phyloP scores from a whole-genome alignment of 352 stramenopile genomes.

The Aphanomyces stellatus region DNA sequence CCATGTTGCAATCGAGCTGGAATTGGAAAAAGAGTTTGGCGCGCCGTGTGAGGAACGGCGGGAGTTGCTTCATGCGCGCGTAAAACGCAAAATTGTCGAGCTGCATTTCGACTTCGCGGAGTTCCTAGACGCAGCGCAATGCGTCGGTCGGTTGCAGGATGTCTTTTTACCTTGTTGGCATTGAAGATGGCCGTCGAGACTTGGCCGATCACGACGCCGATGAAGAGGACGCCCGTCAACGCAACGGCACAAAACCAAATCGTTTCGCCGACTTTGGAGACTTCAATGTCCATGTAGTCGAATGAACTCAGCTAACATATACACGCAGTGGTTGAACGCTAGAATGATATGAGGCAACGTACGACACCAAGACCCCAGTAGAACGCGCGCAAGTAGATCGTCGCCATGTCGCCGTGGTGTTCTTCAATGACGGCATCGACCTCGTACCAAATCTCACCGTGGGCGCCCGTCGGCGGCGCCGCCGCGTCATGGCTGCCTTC shows the following conservation, averaged over 20 bases:
- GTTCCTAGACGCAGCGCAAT: too few species aligned
- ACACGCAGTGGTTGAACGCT: not conserved
- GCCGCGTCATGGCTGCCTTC: not conserved
- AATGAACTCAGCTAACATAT: constrained; percentile 25
- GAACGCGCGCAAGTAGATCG: constrained; percentile 28
- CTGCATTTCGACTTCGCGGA: constrained; percentile 1
- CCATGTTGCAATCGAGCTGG: constrained; percentile 25
- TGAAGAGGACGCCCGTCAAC: constrained; percentile 27
- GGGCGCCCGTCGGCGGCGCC: not conserved
- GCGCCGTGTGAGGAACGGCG: constrained; percentile 15
- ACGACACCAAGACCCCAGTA: constrained; percentile 29
- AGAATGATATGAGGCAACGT: not conserved
- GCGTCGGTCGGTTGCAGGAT: too few species aligned
- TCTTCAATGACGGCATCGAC: constrained; percentile 61
- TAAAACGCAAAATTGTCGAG: constrained; percentile 13
- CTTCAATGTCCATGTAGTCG: constrained; percentile 33
- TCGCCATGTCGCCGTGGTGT: constrained; percentile 29
- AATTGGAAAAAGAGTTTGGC: constrained; percentile 22
- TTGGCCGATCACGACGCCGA: constrained; percentile 32
- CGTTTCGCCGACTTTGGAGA: constrained; percentile 25
- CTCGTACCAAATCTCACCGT: constrained; percentile 35
- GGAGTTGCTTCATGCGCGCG: constrained; percentile 19
- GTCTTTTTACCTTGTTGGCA: constrained; percentile 5
- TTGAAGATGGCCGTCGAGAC: constrained; percentile 27
- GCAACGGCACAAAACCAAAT: constrained; percentile 30